Evolutionary conservation across 495 filamentous ascomycete genomes (phyloP), one percentile per base, ranked within the genome.

Genomic region (Ramalina peruviana): DNA sequence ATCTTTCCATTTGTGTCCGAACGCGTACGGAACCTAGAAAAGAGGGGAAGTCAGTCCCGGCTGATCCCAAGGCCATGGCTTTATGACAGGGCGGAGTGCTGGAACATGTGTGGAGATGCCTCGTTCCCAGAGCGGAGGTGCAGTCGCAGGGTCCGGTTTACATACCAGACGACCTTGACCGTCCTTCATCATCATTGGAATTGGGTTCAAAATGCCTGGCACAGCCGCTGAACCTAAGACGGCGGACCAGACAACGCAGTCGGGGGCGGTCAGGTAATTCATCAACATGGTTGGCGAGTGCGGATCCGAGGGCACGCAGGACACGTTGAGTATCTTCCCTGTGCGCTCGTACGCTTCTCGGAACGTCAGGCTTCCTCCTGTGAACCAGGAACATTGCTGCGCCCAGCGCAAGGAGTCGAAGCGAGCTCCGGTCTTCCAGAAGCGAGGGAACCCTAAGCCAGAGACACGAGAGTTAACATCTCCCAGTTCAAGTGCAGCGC

Each of bases 1-100:
- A 60, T 98, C 92, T 65, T 97, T 97, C 93, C 93, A 98, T 67
- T 94, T 96, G 66, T 94, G 86, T 0, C 88, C 90, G 59, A 96
- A 95, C 3, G 82, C 86, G 62, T 94, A 97, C 0, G 90, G 90
- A 0, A 71, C 73, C 30, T 33, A 33, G 7, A 13, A 33, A 33
- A 33, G 7, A 7, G 30, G 2, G 9, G 0, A 2, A 33, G 30
- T 33, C 30, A 33, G 30, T 33, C 7, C 30, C 12, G 12, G 30
- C 30, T 33, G 30, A 33, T 33, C 30, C 30, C 12, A 10, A 13
- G 0, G 7, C 30, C 30, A 13, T 33, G 30, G 30, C 30, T 6
- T 33, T 33, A 10, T 6, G 9, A 33, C 30, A 10, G 7, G 30
- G 12, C 9, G 7, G 40, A 41, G 17, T 23, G 21, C 40, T 23